These are phyloP conservation scores for Cordyceps farinosa DNA, from an alignment of 2,329 filamentous ascomycete species.

Conservation along the genomic window DNA sequence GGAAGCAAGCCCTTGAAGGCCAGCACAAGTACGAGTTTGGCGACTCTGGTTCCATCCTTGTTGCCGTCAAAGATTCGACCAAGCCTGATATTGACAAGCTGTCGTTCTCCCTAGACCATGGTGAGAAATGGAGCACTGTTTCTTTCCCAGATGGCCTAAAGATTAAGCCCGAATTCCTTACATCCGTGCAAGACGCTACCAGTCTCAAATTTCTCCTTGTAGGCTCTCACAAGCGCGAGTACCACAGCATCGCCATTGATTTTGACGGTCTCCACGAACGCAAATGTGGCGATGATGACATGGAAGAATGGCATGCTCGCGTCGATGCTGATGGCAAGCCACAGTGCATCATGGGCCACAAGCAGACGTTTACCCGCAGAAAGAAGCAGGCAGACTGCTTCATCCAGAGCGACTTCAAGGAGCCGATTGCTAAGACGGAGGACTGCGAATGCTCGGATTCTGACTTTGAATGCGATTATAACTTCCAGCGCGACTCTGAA, in stretches of 20 bases:
- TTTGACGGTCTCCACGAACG: constrained; percentile 77
- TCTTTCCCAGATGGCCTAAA: constrained; percentile 64
- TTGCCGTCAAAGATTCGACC: constrained; percentile 74
- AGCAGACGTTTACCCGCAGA: constrained; percentile 77
- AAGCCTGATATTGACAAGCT: constrained; percentile 56
- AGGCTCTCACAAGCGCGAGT: constrained; percentile 54
- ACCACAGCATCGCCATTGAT: constrained; percentile 71
- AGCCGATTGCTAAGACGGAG: constrained; percentile 65
- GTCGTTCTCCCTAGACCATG: constrained; percentile 83
- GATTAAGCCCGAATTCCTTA: constrained; percentile 69
- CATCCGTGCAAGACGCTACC: constrained; percentile 88
- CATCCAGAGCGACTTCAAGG: constrained; percentile 78
- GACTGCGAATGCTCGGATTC: constrained; percentile 75
- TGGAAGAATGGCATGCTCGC: constrained; percentile 86
- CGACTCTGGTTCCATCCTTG: constrained; percentile 82
- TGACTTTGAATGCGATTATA: constrained; percentile 97
- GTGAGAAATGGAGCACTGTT: constrained; percentile 74
- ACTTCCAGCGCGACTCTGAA: constrained; percentile 66
- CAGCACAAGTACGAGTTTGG: constrained; percentile 97
- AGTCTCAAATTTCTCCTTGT: constrained; percentile 85
- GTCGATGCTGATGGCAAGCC: constrained; percentile 75
- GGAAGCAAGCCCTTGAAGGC: constrained; percentile 70
- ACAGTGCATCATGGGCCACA: constrained; percentile 93
- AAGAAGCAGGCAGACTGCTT: constrained; percentile 90
- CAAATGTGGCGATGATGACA: constrained; percentile 72